Evolutionary conservation across 2,329 filamentous ascomycete species (phyloP), one percentile per base, ranked within the genome.

Genomic region (Aschersonia sp.): DNA sequence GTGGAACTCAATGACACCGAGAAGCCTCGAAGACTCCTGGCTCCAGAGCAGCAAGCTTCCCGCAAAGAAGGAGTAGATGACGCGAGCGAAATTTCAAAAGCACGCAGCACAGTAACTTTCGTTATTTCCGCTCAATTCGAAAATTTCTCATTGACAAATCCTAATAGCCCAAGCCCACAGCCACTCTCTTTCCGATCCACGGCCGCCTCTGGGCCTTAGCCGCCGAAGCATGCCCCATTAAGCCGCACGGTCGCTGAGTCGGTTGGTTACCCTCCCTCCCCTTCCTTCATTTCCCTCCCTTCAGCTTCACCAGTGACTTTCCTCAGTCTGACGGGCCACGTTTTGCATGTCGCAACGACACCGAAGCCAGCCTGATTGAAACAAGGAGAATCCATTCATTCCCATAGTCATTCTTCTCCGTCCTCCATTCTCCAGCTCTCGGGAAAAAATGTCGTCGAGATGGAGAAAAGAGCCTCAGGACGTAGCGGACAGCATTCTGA

Each of bases 401-500:
- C 20, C 20, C 20, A 20, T 20, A 20, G 20, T 20, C 2, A 20
- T 20, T 20, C 20, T 20, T 20, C 20, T 20, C 20, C 20, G 20
- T 20, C 20, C 20, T 20, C 20, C 20, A 20, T 20, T 20, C 20
- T 20, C 20, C 20, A 20, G 20, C 20, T 20, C 20, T 20, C 20
- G 20, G 20, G 20, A 20, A 7, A 38, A 7, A 38, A 80, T 80
- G 77, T 68, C 76, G 58, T 80, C 77, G 55, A 75, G 77, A 51
- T 74, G 75, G 65, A 78, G 78, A 65, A 74, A 75, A 56, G 75
- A 81, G 58, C 77, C 78, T 40, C 78, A 82, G 60, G 75, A 69
- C 58, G 79, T 82, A 48, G 78, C 73, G 48, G 81, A 84, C 62
- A 78, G 77, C 64, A 80, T 87, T 49, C 72, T 86, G 59, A 82